A percentile compares a stretch with the other conserved stretches of the same genome.
Conservation (phyloP, 495 filamentous ascomycete genomes). For the Aspergillus hancockii region DNA sequence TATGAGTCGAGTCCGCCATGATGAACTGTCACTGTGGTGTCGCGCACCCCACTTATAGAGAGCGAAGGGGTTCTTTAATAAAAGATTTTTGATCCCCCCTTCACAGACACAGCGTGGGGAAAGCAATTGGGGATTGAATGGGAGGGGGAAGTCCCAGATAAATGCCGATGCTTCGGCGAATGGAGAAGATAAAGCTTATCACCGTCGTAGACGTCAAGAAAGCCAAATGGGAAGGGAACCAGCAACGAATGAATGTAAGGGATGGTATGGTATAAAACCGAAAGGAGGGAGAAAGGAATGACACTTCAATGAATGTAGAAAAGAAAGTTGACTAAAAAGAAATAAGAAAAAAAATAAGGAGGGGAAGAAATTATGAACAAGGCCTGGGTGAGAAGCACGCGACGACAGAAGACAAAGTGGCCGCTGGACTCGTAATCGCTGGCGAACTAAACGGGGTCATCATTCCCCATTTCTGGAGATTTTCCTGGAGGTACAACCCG, state of each 20-base stretch:
- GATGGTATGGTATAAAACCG: background rate
- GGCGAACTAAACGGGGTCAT: background rate
- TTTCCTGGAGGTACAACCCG: background rate
- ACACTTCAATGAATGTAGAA: constrained; percentile 5
- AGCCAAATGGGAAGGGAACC: background rate
- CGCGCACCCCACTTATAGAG: constrained; percentile 2
- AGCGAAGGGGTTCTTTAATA: background rate
- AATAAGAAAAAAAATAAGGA: constrained; percentile 1
- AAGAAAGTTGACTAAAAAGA: background rate
- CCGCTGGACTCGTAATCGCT: constrained; percentile 8
- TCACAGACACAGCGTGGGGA: background rate
- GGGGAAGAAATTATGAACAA: constrained; percentile 4
- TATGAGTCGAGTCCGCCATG: constrained; percentile 32
- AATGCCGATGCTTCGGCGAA: constrained; percentile 7
- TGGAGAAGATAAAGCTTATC: constrained; percentile 9
- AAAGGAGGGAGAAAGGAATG: background rate
- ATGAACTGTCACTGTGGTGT: constrained; percentile 13
- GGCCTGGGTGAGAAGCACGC: constrained; percentile 9
- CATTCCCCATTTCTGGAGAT: background rate
- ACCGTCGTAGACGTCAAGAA: constrained; percentile 1
- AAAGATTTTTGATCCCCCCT: too few relatives aligned
- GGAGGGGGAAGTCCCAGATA: background rate
- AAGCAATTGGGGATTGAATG: background rate
- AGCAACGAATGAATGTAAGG: constrained; percentile 3
- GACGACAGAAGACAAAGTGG: constrained; percentile 18